Base-by-base conservation (phyloP, 2,329 filamentous ascomycete species). In the Clonostachys rosea region DNA sequence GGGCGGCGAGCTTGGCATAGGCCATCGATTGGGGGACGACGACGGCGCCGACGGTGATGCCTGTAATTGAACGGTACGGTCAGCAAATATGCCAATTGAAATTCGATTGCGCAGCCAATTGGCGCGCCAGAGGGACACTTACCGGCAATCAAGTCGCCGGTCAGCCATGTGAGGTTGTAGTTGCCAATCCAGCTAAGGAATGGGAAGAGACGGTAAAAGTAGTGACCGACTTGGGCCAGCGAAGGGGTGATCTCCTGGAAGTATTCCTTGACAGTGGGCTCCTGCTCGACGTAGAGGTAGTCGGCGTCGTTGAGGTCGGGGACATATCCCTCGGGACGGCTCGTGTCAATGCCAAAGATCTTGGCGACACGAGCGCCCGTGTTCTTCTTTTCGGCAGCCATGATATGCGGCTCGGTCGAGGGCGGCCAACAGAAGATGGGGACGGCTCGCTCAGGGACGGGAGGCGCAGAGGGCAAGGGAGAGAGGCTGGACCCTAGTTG, bases 21-120 rank as follows among this genome's bases (percentile, higher is more conserved):
- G 74, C 75, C 75, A 78, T 78, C 40, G 70, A 69, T 56, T 78
- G 75, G 3, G 75, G 75, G n/a, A 79, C 73, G 44, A 78, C 74
- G 5, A 78, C 74, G 45, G 73, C 73, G 48, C 75, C 75, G 46
- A 78, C 73, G 14, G 74, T 78, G 35, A 65, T 54, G 44, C 64
- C 65, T 69, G 43, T 17, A 52, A 37, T 43, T 30, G 24, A 30
- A 30, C 24, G 24, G 24, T 30, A 10, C 3, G n/a, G n/a, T 18
- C n/a, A 39, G 36, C 14, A 18, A 39, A 39, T n/a, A n/a, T 39
- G 36, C 17, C 36, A 39, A 17, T 39, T 39, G 17, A 11, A n/a
- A 42, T 17, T 18, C n/a, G 7, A 42, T 24, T 18, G 18, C 12
- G n/a, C 40, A 24, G n/a, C 17, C n/a, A 17, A 14, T 14, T 20